Percentiles rank a stretch among this genome's conserved stretches.
phyloP scores from a whole-genome alignment of 2,329 filamentous ascomycete species.

The Zymoseptoria passerinii region DNA sequence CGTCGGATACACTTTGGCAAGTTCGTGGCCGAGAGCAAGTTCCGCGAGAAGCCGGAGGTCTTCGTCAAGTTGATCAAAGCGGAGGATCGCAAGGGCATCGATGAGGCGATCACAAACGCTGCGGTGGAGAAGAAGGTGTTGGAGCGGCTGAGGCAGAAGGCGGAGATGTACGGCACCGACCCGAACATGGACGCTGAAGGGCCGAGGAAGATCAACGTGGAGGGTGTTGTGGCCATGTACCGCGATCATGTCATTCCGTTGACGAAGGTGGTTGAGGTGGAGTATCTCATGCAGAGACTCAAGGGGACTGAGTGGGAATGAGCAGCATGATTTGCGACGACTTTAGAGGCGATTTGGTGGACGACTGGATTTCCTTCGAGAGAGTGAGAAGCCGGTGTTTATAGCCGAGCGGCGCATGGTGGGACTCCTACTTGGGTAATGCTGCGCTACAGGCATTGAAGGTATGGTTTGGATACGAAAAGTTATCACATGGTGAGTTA shows the following conservation, averaged over 20 bases:
- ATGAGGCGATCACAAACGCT: conserved; percentile 79
- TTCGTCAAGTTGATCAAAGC: conserved; percentile 78
- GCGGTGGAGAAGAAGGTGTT: conserved; percentile 88
- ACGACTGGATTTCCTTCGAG: too few relatives aligned
- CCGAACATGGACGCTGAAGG: conserved; percentile 52
- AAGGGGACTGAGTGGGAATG: conserved; percentile 46
- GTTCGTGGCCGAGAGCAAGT: conserved; percentile 96
- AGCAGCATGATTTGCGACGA: not conserved
- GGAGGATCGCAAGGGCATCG: conserved; percentile 71
- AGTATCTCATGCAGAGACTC: conserved; percentile 92
- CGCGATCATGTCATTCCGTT: conserved; percentile 86
- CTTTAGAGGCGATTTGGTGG: too few relatives aligned
- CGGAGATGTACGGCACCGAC: conserved; percentile 86
- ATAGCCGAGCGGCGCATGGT: not conserved
- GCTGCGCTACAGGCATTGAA: too few relatives aligned
- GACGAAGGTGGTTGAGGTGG: conserved; percentile 97
- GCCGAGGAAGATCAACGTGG: conserved; percentile 75
- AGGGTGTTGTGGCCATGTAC: conserved; percentile 87
- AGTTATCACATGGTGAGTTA: too few relatives aligned
- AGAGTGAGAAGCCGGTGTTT: not conserved
- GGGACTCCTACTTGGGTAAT: too few relatives aligned
- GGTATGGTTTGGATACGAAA: too few relatives aligned
- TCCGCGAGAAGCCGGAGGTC: conserved; percentile 67
- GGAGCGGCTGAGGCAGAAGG: conserved; percentile 78
- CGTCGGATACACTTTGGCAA: conserved; percentile 95